Conservation (phyloP, 805 yeast genomes). For the Kuraishia hungarica region DNA sequence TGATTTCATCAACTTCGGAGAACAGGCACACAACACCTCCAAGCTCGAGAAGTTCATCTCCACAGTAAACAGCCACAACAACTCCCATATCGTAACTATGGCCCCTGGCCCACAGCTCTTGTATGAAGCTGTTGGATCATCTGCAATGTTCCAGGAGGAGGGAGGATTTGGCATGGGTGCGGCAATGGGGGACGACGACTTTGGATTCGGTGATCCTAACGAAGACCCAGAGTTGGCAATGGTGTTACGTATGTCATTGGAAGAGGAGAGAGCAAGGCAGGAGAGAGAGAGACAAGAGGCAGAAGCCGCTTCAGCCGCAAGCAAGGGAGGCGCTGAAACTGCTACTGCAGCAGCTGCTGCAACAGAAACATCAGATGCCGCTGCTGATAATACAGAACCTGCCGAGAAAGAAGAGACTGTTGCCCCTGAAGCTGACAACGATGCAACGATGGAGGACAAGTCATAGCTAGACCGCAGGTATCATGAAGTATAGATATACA, state of each 20-base stretch:
- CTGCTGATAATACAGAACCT: slow-evolving; percentile 1
- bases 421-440: slow-evolving; percentile 10
- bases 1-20: slow-evolving; percentile 90
- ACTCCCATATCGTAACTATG: slow-evolving; percentile 75
- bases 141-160: slow-evolving; percentile 65
- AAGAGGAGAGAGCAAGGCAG: slow-evolving; percentile 90
- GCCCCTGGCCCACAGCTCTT: slow-evolving; percentile 84
- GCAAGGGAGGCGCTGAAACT: slow-evolving; percentile 12
- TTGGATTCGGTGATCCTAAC: slow-evolving; percentile 76
- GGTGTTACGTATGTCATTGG: slow-evolving; percentile 89
- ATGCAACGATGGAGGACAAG: slow-evolving; percentile 1
- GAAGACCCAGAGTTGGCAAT: slow-evolving; percentile 96
- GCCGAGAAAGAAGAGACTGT: neutral
- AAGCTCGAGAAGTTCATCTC: slow-evolving; percentile 74
- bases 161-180: slow-evolving; percentile 42
- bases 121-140: slow-evolving; percentile 71
- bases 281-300: slow-evolving; percentile 51
- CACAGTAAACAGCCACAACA: slow-evolving; percentile 66
- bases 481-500: neutral
- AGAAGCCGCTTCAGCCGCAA: slow-evolving; percentile 7
- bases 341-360: slow-evolving; percentile 4
- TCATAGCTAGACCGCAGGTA: neutral
- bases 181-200: slow-evolving; percentile 33
- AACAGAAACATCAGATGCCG: neutral
- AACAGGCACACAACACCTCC: slow-evolving; percentile 66